phyloP scores from a whole-genome alignment of 148 eudicot species.

The Pouteria glomerata region DNA sequence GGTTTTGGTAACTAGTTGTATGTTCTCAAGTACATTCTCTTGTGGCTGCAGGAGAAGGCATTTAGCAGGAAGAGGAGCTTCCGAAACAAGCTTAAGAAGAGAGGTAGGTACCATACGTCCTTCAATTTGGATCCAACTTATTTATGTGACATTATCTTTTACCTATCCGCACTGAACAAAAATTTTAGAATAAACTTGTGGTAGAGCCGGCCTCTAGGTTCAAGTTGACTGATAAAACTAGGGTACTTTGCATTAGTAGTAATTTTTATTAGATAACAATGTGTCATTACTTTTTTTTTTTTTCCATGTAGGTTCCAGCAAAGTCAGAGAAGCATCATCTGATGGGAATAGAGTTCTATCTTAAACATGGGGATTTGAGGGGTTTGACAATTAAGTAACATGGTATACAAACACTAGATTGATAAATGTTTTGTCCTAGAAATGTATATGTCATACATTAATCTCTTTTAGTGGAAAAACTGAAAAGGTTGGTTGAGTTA shows the following conservation, averaged over 20 bases:
- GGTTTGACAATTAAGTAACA: not conserved
- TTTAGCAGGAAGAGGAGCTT: conserved; percentile 97
- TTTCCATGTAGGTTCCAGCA: conserved; percentile 10
- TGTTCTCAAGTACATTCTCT: not conserved
- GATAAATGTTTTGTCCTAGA: not conserved
- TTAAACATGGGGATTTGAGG: conserved; percentile 1
- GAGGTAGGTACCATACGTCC: conserved; percentile 31
- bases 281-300: not conserved
- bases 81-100: conserved; percentile 82
- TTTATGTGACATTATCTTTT: not conserved
- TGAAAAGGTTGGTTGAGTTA: not conserved
- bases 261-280: not conserved
- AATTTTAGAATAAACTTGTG: not conserved
- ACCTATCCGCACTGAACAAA: not conserved
- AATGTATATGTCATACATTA: not conserved
- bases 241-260: not conserved
- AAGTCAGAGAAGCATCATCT: conserved; percentile 8
- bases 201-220: not conserved
- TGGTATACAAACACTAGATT: not conserved
- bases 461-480: not conserved
- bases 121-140: not conserved
- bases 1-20: not conserved
- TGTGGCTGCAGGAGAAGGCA: conserved; percentile 75
- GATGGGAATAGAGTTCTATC: conserved; percentile 10
- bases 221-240: not conserved